Conservation (phyloP, 495 filamentous ascomycete species). For the Patellaria atrata region DNA sequence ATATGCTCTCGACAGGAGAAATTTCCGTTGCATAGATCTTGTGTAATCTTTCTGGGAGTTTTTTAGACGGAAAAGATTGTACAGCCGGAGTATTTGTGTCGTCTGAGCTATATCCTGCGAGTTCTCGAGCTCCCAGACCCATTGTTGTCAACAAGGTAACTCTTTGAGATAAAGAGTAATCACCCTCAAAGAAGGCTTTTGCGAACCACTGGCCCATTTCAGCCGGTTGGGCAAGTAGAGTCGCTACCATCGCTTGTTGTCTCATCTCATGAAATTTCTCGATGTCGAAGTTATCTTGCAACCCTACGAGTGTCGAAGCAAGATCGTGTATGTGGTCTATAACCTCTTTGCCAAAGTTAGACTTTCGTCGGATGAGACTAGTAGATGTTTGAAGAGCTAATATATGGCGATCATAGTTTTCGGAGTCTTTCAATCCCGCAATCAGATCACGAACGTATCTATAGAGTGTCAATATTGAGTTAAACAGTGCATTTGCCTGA, state of each 20-base stretch:
- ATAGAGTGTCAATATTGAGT: conserved; percentile 14
- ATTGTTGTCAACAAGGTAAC: conserved; percentile 66
- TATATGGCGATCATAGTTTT: conserved; percentile 70
- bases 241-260: conserved; percentile 70
- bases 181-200: conserved; percentile 76
- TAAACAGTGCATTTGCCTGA: neutral
- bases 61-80: conserved; percentile 57
- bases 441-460: conserved; percentile 83
- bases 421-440: conserved; percentile 58
- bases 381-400: conserved; percentile 66
- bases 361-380: conserved; percentile 72
- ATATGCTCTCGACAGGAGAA: conserved; percentile 47
- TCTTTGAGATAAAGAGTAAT: conserved; percentile 74
- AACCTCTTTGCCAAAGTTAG: conserved; percentile 75
- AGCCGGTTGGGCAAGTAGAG: conserved; percentile 60
- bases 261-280: conserved; percentile 62
- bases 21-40: conserved; percentile 31
- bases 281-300: conserved; percentile 68
- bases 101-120: conserved; percentile 64
- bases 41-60: conserved; percentile 46
- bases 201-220: conserved; percentile 74
- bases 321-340: conserved; percentile 72
- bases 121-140: conserved; percentile 71
- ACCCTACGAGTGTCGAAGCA: conserved; percentile 54
- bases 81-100: conserved; percentile 28